Conservation (phyloP, 176 grass and related monocot species). For the Avena atlantica region DNA sequence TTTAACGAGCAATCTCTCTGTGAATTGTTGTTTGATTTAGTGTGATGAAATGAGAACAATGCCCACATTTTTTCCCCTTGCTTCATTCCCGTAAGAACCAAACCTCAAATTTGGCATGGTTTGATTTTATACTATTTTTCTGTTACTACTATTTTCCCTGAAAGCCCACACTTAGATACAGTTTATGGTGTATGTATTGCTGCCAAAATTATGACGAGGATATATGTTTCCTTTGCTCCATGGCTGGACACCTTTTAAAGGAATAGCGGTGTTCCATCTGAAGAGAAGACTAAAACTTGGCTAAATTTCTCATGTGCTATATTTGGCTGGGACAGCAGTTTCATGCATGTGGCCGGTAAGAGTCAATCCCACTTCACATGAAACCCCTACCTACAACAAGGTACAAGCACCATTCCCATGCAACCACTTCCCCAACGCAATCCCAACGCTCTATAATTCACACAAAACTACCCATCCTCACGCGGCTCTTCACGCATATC, state of each 20-base stretch:
- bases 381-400: neutral
- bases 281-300: no score
- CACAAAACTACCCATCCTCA: constrained; percentile 34
- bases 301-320: no score
- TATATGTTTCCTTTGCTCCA: neutral
- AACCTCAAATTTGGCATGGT: neutral
- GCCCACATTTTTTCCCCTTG: no score
- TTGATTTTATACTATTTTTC: neutral
- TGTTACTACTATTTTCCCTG: neutral
- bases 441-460: constrained; percentile 28
- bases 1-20: no score
- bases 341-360: neutral
- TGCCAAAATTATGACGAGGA: neutral
- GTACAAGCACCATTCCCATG: constrained; percentile 39
- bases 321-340: no score
- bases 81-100: neutral
- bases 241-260: neutral
- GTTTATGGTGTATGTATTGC: neutral
- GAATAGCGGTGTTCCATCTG: no score
- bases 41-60: no score
- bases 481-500: constrained; percentile 38
- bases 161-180: neutral
- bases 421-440: constrained; percentile 37
- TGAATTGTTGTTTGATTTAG: no score
- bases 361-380: constrained; percentile 11